These are phyloP conservation scores for Phaeotremella skinneri DNA, from an alignment of 768 basidiomycete species.

Conservation along the genomic window DNA sequence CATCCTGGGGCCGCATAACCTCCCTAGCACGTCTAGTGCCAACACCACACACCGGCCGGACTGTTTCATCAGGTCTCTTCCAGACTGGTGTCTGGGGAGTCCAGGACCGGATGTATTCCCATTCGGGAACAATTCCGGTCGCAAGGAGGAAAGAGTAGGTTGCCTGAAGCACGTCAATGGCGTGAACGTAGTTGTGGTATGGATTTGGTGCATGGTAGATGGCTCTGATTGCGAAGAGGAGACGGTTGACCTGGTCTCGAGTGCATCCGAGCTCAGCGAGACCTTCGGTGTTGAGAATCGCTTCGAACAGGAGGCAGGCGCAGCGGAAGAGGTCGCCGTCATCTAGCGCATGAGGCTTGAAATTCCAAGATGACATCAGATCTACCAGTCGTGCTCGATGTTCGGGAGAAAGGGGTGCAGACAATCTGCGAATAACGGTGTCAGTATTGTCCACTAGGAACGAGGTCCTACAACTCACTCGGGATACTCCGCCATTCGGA, in stretches of 20 bases:
- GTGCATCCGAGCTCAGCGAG: constrained; percentile 50
- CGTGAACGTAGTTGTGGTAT: constrained; percentile 98
- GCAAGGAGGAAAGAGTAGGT: constrained; percentile 77
- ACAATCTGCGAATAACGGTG: constrained; percentile 27
- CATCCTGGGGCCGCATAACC: constrained; percentile 61
- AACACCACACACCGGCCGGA: constrained; percentile 14
- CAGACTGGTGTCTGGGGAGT: constrained; percentile 50
- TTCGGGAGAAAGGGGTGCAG: constrained; percentile 56
- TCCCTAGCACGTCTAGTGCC: constrained; percentile 45
- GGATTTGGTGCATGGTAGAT: constrained; percentile 88
- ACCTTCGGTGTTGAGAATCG: constrained; percentile 73
- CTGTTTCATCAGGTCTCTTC: constrained; percentile 28
- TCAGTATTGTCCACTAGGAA: neutral
- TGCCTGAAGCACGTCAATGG: constrained; percentile 92
- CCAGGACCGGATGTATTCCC: constrained; percentile 61
- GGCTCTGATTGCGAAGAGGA: constrained; percentile 82
- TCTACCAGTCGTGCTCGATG: constrained; percentile 64
- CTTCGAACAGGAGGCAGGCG: constrained; percentile 82
- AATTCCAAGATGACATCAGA: constrained; percentile 76
- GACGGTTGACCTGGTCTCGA: constrained; percentile 65
- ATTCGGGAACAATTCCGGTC: constrained; percentile 76
- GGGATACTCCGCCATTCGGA: constrained; percentile 46
- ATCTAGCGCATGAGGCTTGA: constrained; percentile 79
- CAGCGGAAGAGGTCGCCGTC: constrained; percentile 79
- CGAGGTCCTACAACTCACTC: constrained; percentile 36